Evolutionary conservation across 1,284 basidiomycete species (phyloP), one percentile per base, ranked within the genome.

Genomic region (Anthracocystis walkeri): DNA sequence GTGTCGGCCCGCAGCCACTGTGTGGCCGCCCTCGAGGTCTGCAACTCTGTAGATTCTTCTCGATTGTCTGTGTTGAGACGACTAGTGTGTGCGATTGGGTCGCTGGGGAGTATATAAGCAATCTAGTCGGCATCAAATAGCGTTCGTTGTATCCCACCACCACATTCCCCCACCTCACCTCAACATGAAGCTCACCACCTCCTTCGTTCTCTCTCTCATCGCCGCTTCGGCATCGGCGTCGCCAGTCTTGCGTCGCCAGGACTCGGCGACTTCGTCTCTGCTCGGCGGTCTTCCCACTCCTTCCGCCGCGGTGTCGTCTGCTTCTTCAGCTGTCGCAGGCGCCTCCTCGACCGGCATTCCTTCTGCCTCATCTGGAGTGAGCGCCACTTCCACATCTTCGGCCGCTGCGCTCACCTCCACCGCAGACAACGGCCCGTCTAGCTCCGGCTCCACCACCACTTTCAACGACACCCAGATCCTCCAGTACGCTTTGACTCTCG

Each of bases 401-500:
- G 11, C 60, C 20, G 45, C 55, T 27, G n/a, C 35, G 6, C 35
- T 46, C 27, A 49, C 46, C 20, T 11, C 38, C n/a, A 33, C 56
- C 16, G 4, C 48, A 7, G 27, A 20, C n/a, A 53, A 27, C 20
- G 21, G 29, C 54, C 50, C 35, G 16, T 46, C 52, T 40, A n/a
- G 58, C 40, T 23, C 44, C n/a, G 29, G 50, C 18, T 16, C 53
- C 23, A 31, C 18, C 18, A 46, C 25, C n/a, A 49, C 44, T 6
- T 63, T 77, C 58, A 75, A 74, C 54, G 75, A 77, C 63, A 77
- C 75, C 1, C 75, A 77, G 27, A 74, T 77, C 41, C 64, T 80
- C 20, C 69, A 77, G 66, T 77, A 74, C 45, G 79, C 78, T 21
- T 65, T 82, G 29, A 80, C 76, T 23, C 74, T 81, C 55, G 80